Evolutionary conservation across 2,329 filamentous ascomycete species (phyloP), one percentile per base, ranked within the genome.

Genomic region (Aureobasidium uvarum): DNA sequence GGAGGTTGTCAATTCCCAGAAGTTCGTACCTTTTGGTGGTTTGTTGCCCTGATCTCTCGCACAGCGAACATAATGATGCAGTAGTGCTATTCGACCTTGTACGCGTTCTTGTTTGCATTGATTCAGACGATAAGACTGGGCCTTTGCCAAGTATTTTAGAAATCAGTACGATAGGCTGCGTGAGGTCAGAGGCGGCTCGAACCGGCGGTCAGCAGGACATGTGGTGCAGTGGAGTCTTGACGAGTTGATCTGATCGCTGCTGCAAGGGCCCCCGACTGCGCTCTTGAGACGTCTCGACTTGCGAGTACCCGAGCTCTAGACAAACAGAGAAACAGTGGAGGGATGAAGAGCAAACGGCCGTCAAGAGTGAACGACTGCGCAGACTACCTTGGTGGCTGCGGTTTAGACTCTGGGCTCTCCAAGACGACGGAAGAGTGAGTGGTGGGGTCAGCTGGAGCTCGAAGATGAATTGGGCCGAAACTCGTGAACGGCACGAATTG

Each of bases 241-340:
- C 55, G 33, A 33, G 25, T 62, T 33, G 43, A 23, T 59, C 41
- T 46, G 41, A 60, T 38, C 33, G 20, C 58, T 36, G 43, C 58
- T 62, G 58, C 58, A 62, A 62, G 58, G 45, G 58, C 58, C 31
- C 58, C 51, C n/a, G 23, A 41, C 52, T 60, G 43, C 16, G 58
- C 43, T 51, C 16, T 7, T 48, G 58, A 28, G 41, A 48, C 41
- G 41, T 46, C 28, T 31, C 18, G 16, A 38, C 18, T 52, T 13
- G 33, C 20, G 39, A 5, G 13, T 55, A 33, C 28, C 28, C 25
- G 16, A n/a, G 10, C 7, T 11, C 14, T n/a, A 4, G n/a, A 41
- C 52, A 41, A 28, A 28, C 36, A 55, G 52, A 36, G 10, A 10
- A n/a, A 18, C 28, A 36, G 18, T 13, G 16, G 38, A n/a, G 6